Percentiles rank a stretch among this genome's conserved stretches.
These are phyloP conservation scores for Zymoseptoria tritici DNA, from an alignment of 2,329 filamentous ascomycete genomes.

Conservation along the genomic window DNA sequence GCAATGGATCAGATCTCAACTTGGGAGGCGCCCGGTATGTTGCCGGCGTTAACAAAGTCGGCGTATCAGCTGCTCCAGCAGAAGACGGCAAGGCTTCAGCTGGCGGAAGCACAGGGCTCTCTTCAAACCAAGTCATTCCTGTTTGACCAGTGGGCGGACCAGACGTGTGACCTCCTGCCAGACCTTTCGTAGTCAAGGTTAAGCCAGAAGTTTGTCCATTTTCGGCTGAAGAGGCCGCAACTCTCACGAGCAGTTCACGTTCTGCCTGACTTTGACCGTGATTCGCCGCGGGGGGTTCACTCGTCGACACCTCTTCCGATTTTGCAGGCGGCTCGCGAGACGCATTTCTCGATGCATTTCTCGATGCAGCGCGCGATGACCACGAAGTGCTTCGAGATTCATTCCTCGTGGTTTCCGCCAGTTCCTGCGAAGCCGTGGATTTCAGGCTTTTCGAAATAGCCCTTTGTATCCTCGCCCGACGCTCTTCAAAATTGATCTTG, in stretches of 20 bases:
- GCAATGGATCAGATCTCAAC: conserved; percentile 5
- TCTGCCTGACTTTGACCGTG: conserved; percentile 9
- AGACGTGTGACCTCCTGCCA: conserved; percentile 10
- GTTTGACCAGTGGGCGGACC: conserved; percentile 30
- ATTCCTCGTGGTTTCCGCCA: conserved; percentile 13
- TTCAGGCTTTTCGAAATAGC: conserved; percentile 80
- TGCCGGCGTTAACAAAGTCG: conserved; percentile 19
- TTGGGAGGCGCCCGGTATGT: conserved; percentile 18
- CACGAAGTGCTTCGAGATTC: conserved; percentile 14
- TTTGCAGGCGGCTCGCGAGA: conserved; percentile 39
- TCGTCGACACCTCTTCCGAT: conserved; percentile 22
- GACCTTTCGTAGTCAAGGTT: conserved; percentile 21
- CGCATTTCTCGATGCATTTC: conserved; percentile 6
- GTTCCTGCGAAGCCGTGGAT: conserved; percentile 49
- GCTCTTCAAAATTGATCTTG: conserved; percentile 76
- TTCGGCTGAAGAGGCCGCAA: background rate
- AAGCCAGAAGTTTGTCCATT: conserved; percentile 13
- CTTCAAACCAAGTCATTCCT: conserved; percentile 37
- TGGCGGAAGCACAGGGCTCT: conserved; percentile 59
- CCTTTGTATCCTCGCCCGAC: conserved; percentile 72
- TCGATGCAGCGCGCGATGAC: conserved; percentile 8
- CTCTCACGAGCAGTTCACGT: background rate
- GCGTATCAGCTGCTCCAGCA: conserved; percentile 6
- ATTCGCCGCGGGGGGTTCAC: conserved; percentile 4
- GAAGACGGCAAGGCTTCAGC: conserved; percentile 8